A percentile compares a stretch with the other conserved stretches of the same genome.
These are phyloP conservation scores for Ophiosphaerella narmari DNA, from an alignment of 2,329 filamentous ascomycete species.

Conservation along the genomic window DNA sequence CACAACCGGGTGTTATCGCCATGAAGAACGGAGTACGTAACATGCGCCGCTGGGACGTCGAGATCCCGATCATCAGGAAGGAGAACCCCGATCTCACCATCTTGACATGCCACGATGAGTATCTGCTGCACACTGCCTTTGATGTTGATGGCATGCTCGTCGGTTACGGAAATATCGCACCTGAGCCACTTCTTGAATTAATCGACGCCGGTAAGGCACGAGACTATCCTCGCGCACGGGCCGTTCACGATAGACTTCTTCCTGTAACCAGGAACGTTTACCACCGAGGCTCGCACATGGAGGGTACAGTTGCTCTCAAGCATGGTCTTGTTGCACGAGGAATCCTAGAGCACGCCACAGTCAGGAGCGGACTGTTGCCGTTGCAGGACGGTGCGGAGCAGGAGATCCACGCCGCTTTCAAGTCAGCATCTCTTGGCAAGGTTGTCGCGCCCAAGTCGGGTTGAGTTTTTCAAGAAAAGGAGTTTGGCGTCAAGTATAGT, in stretches of 20 bases:
- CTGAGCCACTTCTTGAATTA: constrained; percentile 56
- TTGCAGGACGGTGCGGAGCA: constrained; percentile 50
- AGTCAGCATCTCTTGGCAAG: constrained; percentile 41
- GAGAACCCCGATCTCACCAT: constrained; percentile 57
- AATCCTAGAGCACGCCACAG: constrained; percentile 56
- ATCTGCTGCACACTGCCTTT: constrained; percentile 58
- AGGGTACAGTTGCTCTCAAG: constrained; percentile 58
- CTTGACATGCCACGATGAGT: constrained; percentile 59
- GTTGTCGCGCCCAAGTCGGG: constrained; percentile 25
- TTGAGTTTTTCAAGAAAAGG: constrained; percentile 2
- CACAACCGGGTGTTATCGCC: constrained; percentile 58
- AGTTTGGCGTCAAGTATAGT: no score
- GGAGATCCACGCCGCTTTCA: constrained; percentile 51
- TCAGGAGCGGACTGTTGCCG: constrained; percentile 55
- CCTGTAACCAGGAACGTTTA: constrained; percentile 60
- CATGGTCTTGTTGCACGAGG: constrained; percentile 58
- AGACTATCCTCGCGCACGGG: constrained; percentile 55
- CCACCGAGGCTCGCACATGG: constrained; percentile 61
- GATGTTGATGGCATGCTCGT: constrained; percentile 60
- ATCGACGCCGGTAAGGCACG: constrained; percentile 57
- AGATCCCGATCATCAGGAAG: constrained; percentile 58
- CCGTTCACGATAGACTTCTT: constrained; percentile 57
- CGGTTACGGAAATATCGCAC: constrained; percentile 60
- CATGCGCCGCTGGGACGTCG: constrained; percentile 62
- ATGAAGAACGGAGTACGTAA: constrained; percentile 64